phyloP scores from a whole-genome alignment of 2,329 filamentous ascomycete species.

The Pseudopithomyces chartarum region DNA sequence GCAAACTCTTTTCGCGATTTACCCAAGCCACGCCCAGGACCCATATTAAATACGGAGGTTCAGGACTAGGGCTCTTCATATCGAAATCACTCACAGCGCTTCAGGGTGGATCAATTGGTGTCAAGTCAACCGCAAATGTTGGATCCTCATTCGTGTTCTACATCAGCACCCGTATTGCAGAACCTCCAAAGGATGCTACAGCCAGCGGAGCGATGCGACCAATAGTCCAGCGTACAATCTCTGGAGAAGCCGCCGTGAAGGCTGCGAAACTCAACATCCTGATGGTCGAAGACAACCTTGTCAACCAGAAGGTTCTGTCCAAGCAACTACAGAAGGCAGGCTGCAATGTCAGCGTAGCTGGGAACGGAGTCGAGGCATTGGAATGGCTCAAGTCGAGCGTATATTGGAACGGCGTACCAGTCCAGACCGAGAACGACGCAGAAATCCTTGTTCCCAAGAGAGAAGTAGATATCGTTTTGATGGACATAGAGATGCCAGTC shows the following conservation, averaged over 20 bases:
- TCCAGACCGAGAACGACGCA: not conserved
- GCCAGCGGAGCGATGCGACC: conserved; percentile 8
- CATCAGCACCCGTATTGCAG: conserved; percentile 33
- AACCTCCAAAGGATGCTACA: conserved; percentile 13
- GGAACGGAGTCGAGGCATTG: conserved; percentile 46
- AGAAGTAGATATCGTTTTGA: conserved; percentile 31
- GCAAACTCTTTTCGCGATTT: conserved; percentile 37
- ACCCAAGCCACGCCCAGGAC: conserved; percentile 38
- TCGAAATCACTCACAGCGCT: conserved; percentile 38
- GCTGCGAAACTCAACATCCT: conserved; percentile 28
- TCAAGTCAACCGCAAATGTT: conserved; percentile 38
- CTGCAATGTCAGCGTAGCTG: conserved; percentile 44
- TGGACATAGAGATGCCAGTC: conserved; percentile 43
- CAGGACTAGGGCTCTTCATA: conserved; percentile 51
- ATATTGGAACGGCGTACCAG: conserved; percentile 23
- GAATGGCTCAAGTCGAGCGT: conserved; percentile 39
- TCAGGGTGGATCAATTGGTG: conserved; percentile 50
- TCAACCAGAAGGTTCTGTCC: conserved; percentile 49
- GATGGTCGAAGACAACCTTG: conserved; percentile 47
- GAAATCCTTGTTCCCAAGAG: not conserved
- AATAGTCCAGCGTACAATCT: conserved; percentile 12
- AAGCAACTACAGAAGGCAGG: conserved; percentile 46
- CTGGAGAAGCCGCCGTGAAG: conserved; percentile 29
- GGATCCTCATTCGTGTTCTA: conserved; percentile 50
- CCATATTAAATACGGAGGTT: conserved; percentile 48